Conservation (phyloP, 2,329 filamentous ascomycete species). For the Chrysoporthe deuterocubensis region DNA sequence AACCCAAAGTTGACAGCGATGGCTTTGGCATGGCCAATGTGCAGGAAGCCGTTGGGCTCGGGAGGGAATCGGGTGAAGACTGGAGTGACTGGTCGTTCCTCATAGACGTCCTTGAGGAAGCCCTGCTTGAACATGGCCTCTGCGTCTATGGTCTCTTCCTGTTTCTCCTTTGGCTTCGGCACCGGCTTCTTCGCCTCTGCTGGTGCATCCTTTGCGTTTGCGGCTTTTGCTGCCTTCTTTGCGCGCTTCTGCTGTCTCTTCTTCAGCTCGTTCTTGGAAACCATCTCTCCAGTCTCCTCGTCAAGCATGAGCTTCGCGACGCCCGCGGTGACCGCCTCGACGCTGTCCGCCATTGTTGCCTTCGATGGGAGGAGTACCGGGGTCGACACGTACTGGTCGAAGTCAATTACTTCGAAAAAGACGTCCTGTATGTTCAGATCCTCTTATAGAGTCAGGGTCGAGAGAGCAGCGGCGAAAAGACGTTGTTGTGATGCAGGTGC, state of each 20-base stretch:
- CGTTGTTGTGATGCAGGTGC: neutral
- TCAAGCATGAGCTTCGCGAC: conserved; percentile 46
- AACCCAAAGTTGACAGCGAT: conserved; percentile 98
- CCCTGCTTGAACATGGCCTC: conserved; percentile 80
- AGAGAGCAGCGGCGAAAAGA: neutral
- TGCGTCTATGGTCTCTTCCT: conserved; percentile 48
- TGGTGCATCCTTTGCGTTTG: conserved; percentile 26
- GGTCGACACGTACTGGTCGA: neutral
- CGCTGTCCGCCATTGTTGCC: conserved; percentile 39
- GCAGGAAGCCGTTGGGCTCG: conserved; percentile 90
- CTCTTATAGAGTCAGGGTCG: neutral
- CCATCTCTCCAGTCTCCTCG: conserved; percentile 47
- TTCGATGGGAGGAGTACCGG: neutral
- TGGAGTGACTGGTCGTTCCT: conserved; percentile 64
- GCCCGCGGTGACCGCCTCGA: conserved; percentile 35
- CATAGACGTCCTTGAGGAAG: conserved; percentile 74
- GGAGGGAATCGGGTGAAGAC: conserved; percentile 78
- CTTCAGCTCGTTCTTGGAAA: conserved; percentile 47
- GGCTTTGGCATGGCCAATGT: conserved; percentile 93
- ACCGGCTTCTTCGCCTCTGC: conserved; percentile 36
- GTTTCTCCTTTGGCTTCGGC: conserved; percentile 51
- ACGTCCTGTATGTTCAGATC: too few relatives aligned
- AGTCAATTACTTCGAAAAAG: conserved; percentile 1
- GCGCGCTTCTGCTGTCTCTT: conserved; percentile 43
- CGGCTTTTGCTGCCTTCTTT: conserved; percentile 34